Evolutionary conservation across 2,329 filamentous ascomycete genomes (phyloP), one percentile per base, ranked within the genome.

Genomic region (Hymenoscyphus fraxineus): DNA sequence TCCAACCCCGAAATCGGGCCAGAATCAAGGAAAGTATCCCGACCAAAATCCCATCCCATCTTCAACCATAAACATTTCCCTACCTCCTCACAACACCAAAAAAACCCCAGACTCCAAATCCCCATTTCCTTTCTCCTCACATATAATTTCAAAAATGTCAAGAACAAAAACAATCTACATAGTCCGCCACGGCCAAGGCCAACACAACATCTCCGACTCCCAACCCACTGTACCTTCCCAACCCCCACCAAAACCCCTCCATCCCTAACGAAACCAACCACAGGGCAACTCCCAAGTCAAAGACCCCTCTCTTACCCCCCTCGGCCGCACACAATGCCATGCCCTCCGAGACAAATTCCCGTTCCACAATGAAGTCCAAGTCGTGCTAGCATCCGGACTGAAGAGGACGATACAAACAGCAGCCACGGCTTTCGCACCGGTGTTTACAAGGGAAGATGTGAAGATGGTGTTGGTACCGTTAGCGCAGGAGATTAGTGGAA

Each of bases 341-440:
- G 75, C 77, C 13, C 86, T 96, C 41, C 78, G 82, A 72, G 74
- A 80, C 35, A 66, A 71, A 16, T 96, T 94, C 74, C 84, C 88
- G 7, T 78, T 84, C 76, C 88, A 91, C 74, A 80, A 81, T 68
- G 77, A 82, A 40, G 78, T 94, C 72, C 87, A 88, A 16, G 82
- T 89, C 68, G 82, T 96, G 7, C 83, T 92, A 39, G 87, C 91
- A 32, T 95, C 91, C 1, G 92, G 92, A 4, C 82, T 96, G 68
- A 87, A 88, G 58, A 87, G 92, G 66, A 94, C 92, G 2, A 81
- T 96, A 51, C 85, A 90, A 76, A 96, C 92, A 1, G 88, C 90
- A 55, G 80, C 91, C 32, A 78, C 86, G 59, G 82, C 85, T 55
- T 95, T 96, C 56, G 13, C 62, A 7, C 64, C 66, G 10, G 62